Base-by-base conservation (phyloP, 805 yeast species). In the Lipomyces kockii region DNA sequence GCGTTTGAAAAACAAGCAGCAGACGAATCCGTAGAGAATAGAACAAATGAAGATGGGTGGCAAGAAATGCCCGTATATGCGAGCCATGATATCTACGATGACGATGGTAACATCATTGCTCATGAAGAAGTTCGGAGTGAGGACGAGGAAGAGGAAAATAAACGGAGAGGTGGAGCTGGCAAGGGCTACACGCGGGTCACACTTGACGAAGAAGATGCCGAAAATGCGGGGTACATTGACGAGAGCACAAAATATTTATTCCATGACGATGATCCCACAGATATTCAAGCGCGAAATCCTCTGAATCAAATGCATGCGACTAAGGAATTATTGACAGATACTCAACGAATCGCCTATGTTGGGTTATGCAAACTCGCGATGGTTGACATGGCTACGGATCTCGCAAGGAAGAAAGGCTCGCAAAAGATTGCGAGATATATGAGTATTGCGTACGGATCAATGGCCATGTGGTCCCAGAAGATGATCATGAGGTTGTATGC, bases 261-360 rank as follows among this genome's bases (percentile, higher is more conserved):
- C 73, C 80, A 82, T 55, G 74, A 74, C 39, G 80, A 77, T 17
- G 79, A 80, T 25, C 72, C 78, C 8, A 77, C 76, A n/a, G 72
- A 68, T 37, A 14, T 52, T 53, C 25, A 71, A 74, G 60, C 67
- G 9, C 69, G 81, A 27, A 81, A 82, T 69, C 85, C 91, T 0
- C 78, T 79, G n/a, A 86, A 85, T 58, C 96, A 93, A 65, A 80
- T 95, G 70, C 86, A 86, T 63, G 85, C 94, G 0, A 95, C 98
- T 4, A 91, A 88, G 76, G 85, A 87, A 29, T 85, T 95, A 86
- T 82, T 95, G 17, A 83, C 87, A 7, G 98, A 92, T 20, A 82
- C 89, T 17, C 97, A 95, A 77, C 89, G 91, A 74, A 89, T 93
- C 69, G 98, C 98, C 1, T 95, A 95, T 75, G 90, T 90, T 6